Base-by-base conservation (phyloP, 208 protist species). In the Crithidia brevicula region DNA sequence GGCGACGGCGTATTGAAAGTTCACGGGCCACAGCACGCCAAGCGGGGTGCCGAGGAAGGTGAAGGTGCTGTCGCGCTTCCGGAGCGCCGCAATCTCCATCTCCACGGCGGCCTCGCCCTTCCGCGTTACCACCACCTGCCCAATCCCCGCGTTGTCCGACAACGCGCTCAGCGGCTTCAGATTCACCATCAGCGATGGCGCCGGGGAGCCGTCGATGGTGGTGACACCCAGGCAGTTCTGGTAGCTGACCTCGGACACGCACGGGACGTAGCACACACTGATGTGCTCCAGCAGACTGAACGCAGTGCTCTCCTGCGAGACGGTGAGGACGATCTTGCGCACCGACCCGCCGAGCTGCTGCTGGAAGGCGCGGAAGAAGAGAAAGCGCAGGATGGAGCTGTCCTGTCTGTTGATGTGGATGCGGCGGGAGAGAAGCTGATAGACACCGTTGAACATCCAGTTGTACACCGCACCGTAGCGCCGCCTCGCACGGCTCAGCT, bases 161-260 rank as follows among this genome's bases (percentile, higher is more conserved):
- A 85, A 64, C 18, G 75, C 25, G 33, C 34, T 57, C 40, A 72
- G 58, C 45, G 85, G 80, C 57, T 87, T 74, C 47, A 96, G 67
- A 28, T 61, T 43, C 0, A 93, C 63, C 22, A 62, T 62, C n/a
- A 93, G 40, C 50, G 71, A 66, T 1, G 91, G 91, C 20, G 78
- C 82, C 9, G 89, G 83, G 23, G 79, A 76, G 42, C 89, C 88
- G 57, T 97, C 92, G 30, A 95, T 67, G 28, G 84, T 81, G 63
- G 77, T 83, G 6, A 97, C 75, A 15, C 92, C 92, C 23, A 94
- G 60, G 30, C 74, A 70, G 51, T 86, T 82, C 9, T 82, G 70
- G 66, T 88, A 97, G 73, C 79, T 86, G 63, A 97, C 88, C 67
- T 97, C 88, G 25, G 86, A 89, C 43, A 94, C 63, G 36, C 78